Conservation (phyloP, 345 rosid species). For the Salix caprea region DNA sequence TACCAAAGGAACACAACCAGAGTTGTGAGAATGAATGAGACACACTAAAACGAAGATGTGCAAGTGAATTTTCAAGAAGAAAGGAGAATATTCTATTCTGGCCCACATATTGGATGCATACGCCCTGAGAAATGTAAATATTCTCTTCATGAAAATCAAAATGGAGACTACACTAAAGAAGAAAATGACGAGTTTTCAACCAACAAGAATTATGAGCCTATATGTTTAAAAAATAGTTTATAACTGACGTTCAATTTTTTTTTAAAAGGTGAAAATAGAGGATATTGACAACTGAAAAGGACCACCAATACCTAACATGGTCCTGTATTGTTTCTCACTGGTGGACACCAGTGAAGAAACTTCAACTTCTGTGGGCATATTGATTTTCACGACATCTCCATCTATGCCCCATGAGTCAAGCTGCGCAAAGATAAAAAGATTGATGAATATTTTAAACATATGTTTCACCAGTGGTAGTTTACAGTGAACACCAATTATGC, state of each 20-base stretch:
- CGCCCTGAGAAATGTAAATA: background rate
- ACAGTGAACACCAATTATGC: background rate
- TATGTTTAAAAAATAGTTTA: background rate
- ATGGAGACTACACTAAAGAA: background rate
- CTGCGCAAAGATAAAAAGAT: conserved; percentile 33
- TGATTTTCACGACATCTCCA: conserved; percentile 64
- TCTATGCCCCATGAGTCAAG: conserved; percentile 80
- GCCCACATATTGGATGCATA: background rate
- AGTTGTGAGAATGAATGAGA: no score
- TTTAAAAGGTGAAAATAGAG: background rate
- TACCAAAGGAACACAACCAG: no score
- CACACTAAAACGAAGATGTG: no score
- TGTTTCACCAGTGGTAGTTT: background rate
- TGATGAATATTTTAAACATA: background rate
- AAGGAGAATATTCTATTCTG: background rate
- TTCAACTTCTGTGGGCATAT: conserved; percentile 51
- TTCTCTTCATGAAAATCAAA: background rate
- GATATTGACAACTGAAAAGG: background rate
- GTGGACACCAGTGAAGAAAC: conserved; percentile 38
- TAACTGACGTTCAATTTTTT: background rate
- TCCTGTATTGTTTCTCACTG: conserved; percentile 46
- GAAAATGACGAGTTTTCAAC: background rate
- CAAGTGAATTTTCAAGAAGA: no score
- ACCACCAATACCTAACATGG: conserved; percentile 52
- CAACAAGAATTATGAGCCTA: no score